Conservation (phyloP, 371 early-diverging fungal genomes). For the Mycotypha africana region DNA sequence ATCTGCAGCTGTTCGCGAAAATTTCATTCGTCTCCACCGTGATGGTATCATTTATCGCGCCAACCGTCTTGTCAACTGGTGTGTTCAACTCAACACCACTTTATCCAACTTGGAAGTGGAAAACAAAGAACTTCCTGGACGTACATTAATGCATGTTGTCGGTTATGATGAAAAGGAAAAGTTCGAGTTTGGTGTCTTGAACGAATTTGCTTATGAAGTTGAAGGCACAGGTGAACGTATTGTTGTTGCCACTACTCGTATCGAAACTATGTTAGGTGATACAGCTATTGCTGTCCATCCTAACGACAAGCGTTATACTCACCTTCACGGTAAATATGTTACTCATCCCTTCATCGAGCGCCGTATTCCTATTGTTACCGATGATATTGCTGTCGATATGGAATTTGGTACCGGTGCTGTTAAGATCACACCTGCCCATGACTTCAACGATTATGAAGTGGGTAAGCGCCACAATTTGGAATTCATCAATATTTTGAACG, state of each 20-base stretch:
- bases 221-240: slow-evolving; percentile 84
- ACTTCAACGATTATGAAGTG: slow-evolving; percentile 97
- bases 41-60: slow-evolving; percentile 98
- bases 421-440: slow-evolving; percentile 99
- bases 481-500: slow-evolving; percentile 95
- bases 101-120: slow-evolving; percentile 98
- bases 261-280: slow-evolving; percentile 99
- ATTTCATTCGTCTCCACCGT: slow-evolving; percentile 94
- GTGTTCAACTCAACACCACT: slow-evolving; percentile 95
- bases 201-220: slow-evolving; percentile 87
- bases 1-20: slow-evolving; percentile 83
- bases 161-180: slow-evolving; percentile 90
- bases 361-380: slow-evolving; percentile 89
- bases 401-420: slow-evolving; percentile 99
- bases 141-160: slow-evolving; percentile 80
- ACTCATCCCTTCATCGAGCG: slow-evolving; percentile 95
- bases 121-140: slow-evolving; percentile 83
- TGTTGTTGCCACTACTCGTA: slow-evolving; percentile 98
- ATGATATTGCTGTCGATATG: slow-evolving; percentile 92
- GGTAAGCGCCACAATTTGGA: slow-evolving; percentile 94
- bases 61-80: slow-evolving; percentile 98
- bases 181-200: slow-evolving; percentile 98
- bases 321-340: slow-evolving; percentile 90
- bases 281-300: slow-evolving; percentile 96
- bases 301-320: slow-evolving; percentile 76